A percentile compares a stretch with the other conserved stretches of the same genome.
These are phyloP conservation scores for Vitis amurensis DNA, from an alignment of 164 flowering plant genomes.

Conservation along the genomic window DNA sequence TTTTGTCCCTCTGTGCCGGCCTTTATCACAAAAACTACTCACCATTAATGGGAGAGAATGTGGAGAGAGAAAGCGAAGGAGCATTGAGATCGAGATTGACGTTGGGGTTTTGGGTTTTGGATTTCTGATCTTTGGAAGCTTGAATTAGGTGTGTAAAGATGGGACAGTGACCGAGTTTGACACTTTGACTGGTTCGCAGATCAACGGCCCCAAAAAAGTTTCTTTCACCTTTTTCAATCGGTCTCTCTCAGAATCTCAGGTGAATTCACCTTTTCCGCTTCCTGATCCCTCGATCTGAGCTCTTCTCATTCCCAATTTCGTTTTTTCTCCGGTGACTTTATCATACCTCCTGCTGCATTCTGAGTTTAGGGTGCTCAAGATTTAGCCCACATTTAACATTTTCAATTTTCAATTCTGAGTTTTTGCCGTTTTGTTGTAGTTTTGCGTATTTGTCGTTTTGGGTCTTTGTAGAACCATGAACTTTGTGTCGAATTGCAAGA, in stretches of 20 bases:
- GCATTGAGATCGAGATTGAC: neutral
- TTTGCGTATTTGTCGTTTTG: too few relatives aligned
- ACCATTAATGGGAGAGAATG: neutral
- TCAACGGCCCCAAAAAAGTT: neutral
- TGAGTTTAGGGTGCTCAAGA: neutral
- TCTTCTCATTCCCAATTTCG: neutral
- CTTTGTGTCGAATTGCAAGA: too few relatives aligned
- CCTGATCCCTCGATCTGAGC: conserved; percentile 9
- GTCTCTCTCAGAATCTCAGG: neutral
- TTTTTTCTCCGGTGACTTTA: neutral
- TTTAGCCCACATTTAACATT: neutral
- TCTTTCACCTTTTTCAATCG: neutral
- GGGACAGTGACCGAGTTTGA: neutral
- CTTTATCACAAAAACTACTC: neutral
- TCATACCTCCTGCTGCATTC: neutral
- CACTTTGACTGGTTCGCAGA: neutral
- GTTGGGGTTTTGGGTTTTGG: too few relatives aligned
- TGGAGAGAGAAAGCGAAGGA: neutral
- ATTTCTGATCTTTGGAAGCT: neutral
- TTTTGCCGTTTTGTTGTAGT: neutral
- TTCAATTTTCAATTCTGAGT: neutral
- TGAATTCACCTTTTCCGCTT: neutral
- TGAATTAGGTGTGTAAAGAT: neutral
- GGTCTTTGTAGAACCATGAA: too few relatives aligned
- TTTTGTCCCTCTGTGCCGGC: neutral